Conservation (phyloP, 2,329 filamentous ascomycete genomes). For the Pseudofabraea citricarpa region DNA sequence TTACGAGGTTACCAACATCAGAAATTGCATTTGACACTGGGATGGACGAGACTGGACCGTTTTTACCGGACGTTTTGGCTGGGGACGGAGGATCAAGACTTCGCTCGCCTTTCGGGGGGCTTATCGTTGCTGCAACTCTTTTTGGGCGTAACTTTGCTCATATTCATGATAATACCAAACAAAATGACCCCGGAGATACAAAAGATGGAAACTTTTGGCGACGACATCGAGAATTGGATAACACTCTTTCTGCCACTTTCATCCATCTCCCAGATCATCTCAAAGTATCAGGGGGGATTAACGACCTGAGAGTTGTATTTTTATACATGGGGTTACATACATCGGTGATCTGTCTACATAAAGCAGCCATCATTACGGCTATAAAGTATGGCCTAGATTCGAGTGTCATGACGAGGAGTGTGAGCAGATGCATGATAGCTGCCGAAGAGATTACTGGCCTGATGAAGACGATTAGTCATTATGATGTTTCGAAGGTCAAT, state of each 20-base stretch:
- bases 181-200: not conserved
- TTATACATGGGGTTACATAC: not conserved
- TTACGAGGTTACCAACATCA: constrained; percentile 73
- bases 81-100: constrained; percentile 49
- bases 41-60: constrained; percentile 55
- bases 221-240: constrained; percentile 1
- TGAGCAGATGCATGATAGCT: not conserved
- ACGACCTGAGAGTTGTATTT: not conserved
- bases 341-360: not conserved
- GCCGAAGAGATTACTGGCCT: constrained; percentile 1
- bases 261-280: not conserved
- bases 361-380: not conserved
- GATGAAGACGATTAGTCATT: not conserved
- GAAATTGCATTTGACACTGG: constrained; percentile 72
- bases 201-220: not conserved
- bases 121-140: constrained; percentile 69
- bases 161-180: not conserved
- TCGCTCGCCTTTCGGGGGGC: constrained; percentile 65
- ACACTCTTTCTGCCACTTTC: not conserved
- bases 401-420: not conserved
- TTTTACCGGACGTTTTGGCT: constrained; percentile 57
- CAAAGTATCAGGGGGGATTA: not conserved
- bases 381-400: not conserved
- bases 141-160: constrained; percentile 68
- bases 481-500: not conserved